Evolutionary conservation across 2,329 filamentous ascomycete genomes (phyloP), one percentile per base, ranked within the genome.

Genomic region (Arthrobotrys pseudoclavata): DNA sequence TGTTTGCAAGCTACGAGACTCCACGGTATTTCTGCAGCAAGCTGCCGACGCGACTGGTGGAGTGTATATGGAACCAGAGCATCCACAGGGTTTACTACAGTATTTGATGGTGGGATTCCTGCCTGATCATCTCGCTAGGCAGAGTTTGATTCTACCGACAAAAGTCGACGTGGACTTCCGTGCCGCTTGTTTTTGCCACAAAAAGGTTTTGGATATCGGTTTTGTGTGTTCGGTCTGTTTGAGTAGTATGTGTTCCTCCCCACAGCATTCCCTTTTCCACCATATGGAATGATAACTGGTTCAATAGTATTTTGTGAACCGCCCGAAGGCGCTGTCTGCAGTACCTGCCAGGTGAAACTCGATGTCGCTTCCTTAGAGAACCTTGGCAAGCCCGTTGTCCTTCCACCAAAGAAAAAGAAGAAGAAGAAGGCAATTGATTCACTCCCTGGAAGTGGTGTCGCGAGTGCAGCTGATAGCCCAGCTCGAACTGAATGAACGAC

Each of bases 181-280:
- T 50, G 95, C 96, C n/a, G 96, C 96, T 2, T 99, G 96, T 83
- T 99, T 99, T 85, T 99, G 96, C 83, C 96, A 99, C 84, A 88
- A 95, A 62, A 89, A 89, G 40, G 93, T 98, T 20, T 91, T 99
- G 50, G 93, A 97, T 84, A 89, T 94, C 0, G 96, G 94, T 7
- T 99, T 93, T 83, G 95, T 99, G 42, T 99, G 96, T 86, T 97
- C 93, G 78, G 94, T 99, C 81, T 99, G 96, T 83, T 86, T 99
- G 52, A 97, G 93, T 84, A 99, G 87, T 88, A 84, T 81, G 86
- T 84, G n/a, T 47, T 10, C 15, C 45, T 31, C 20, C 26, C 22
- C 57, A 34, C 48, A 68, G 42, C 7, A 12, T 15, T 50, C n/a
- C n/a, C n/a, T 48, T 12, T n/a, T 31, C 15, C 34, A 20, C 45